A percentile compares a stretch with the other conserved stretches of the same genome.
These are phyloP conservation scores for Nicotiana otophora DNA, from an alignment of 257 asterid species.

Conservation along the genomic window DNA sequence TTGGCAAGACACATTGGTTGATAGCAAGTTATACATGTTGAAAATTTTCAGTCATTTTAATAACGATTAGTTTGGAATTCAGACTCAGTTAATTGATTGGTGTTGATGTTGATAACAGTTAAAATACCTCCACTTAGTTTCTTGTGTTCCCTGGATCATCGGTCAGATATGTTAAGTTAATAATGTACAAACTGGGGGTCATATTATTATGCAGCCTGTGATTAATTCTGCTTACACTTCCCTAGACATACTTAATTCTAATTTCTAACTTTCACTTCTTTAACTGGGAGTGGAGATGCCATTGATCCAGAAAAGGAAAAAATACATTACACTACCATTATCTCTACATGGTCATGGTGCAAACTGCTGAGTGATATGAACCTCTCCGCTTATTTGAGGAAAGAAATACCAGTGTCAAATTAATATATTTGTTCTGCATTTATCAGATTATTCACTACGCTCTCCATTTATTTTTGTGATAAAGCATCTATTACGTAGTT, in stretches of 20 bases:
- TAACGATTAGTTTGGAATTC: neutral
- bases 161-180: neutral
- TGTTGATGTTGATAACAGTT: neutral
- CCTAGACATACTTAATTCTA: neutral
- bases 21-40: slow-evolving; percentile 1
- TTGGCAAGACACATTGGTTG: neutral
- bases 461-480: neutral
- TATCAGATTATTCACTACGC: neutral
- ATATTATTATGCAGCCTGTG: neutral
- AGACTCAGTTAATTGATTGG: neutral
- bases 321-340: neutral
- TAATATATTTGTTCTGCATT: neutral
- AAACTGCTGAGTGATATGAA: neutral
- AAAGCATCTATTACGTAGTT: neutral
- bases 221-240: neutral
- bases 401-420: neutral
- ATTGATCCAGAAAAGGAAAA: neutral
- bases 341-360: neutral
- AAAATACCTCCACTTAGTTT: neutral
- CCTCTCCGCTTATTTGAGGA: neutral
- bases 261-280: neutral
- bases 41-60: neutral
- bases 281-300: neutral
- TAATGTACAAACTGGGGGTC: neutral
- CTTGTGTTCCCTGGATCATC: neutral